These are phyloP conservation scores for Ogataea pignaliae DNA, from an alignment of 805 yeast species.

Conservation along the genomic window DNA sequence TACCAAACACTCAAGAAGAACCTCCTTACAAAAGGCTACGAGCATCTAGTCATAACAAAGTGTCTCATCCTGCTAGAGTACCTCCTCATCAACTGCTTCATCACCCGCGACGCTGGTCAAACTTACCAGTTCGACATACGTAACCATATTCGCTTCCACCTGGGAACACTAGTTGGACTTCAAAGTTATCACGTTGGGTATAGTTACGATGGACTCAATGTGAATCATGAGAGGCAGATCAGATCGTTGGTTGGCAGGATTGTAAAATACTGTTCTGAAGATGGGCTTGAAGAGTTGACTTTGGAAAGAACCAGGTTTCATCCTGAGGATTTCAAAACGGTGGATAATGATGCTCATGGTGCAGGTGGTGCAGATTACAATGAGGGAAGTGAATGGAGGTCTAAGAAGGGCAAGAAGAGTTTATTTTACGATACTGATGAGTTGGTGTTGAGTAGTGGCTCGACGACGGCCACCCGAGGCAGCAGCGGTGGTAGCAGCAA, in stretches of 20 bases:
- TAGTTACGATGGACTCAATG: slow-evolving; percentile 19
- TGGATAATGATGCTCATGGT: neutral
- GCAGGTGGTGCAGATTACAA: neutral
- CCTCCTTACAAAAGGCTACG: slow-evolving; percentile 26
- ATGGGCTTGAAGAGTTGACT: slow-evolving; percentile 3
- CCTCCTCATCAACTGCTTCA: slow-evolving; percentile 24
- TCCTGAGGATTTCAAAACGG: slow-evolving; percentile 7
- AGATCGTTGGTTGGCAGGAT: slow-evolving; percentile 13
- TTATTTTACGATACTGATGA: slow-evolving; percentile 17
- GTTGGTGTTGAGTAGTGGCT: slow-evolving; percentile 3
- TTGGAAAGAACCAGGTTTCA: slow-evolving; percentile 16
- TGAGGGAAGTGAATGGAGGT: neutral
- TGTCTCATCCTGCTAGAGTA: slow-evolving; percentile 25
- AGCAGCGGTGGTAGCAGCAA: too few species aligned
- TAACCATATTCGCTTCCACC: slow-evolving; percentile 12
- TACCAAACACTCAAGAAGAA: slow-evolving; percentile 22
- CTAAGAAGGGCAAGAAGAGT: slow-evolving; percentile 1
- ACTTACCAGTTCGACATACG: slow-evolving; percentile 18
- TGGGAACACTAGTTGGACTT: slow-evolving; percentile 13
- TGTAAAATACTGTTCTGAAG: slow-evolving; percentile 11
- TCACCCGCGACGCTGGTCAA: slow-evolving; percentile 1
- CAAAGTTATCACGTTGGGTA: slow-evolving; percentile 9
- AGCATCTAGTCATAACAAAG: slow-evolving; percentile 23
- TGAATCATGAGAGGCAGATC: slow-evolving; percentile 22
- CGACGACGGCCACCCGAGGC: neutral